A percentile compares a stretch with the other conserved stretches of the same genome.
Evolutionary conservation across 371 early-diverging fungal genomes (phyloP).

Genomic region (Mucor velutinosus): DNA sequence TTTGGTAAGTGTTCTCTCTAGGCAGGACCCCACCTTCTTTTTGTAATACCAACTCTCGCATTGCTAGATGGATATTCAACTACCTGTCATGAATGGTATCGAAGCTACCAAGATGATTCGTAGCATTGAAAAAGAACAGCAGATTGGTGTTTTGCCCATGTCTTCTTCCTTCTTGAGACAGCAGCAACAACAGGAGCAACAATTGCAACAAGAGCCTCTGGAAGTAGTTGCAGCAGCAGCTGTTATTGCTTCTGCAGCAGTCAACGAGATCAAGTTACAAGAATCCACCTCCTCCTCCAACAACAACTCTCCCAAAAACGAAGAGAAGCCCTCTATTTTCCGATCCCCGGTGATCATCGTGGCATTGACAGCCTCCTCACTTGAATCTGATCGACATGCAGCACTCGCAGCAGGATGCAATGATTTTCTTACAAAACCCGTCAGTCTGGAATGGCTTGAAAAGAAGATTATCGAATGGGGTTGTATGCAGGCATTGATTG

Average conservation of each 20-base stretch:
- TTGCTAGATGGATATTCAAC: conserved; percentile 72
- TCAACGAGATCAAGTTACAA: not conserved
- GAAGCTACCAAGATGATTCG: conserved; percentile 73
- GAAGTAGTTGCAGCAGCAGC: not conserved
- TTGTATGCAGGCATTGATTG: conserved; percentile 85
- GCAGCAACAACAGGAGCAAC: conserved; percentile 7
- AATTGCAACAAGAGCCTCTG: not conserved
- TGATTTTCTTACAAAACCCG: conserved; percentile 84
- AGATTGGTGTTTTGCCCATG: conserved; percentile 53
- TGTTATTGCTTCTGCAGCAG: not conserved
- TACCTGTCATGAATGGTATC: conserved; percentile 79
- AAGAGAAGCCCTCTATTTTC: conserved; percentile 39
- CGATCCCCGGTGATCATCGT: conserved; percentile 81
- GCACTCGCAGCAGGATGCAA: conserved; percentile 85
- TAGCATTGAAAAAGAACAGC: conserved; percentile 57
- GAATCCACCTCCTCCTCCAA: conserved; percentile 2
- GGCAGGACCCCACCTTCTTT: too few species aligned
- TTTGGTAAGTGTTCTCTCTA: too few species aligned
- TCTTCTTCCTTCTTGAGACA: conserved; percentile 24
- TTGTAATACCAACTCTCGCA: too few species aligned
- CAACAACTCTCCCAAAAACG: conserved; percentile 2
- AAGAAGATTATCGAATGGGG: conserved; percentile 88
- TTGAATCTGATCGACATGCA: conserved; percentile 69
- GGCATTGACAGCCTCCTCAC: conserved; percentile 77
- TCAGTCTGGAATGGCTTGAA: conserved; percentile 76